A percentile compares a stretch with the other conserved stretches of the same genome.
Conservation (phyloP, 768 basidiomycete species). For the Astraeus odoratus region DNA sequence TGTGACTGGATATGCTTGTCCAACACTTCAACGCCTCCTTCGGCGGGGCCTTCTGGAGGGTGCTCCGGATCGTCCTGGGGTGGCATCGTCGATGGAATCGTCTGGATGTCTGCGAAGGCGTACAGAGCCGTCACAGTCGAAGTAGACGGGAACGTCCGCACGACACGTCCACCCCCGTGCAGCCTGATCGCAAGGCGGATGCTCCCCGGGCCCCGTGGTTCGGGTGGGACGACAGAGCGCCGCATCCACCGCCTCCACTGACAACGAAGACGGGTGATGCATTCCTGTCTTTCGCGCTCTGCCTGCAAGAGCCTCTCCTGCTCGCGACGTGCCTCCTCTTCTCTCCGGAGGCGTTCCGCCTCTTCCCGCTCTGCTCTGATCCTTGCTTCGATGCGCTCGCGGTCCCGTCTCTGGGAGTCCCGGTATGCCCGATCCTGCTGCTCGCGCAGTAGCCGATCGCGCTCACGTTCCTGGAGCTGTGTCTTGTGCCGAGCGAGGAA, state of each 20-base stretch:
- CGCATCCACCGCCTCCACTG: conserved; percentile 59
- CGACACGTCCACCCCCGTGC: conserved; percentile 48
- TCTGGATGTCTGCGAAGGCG: conserved; percentile 61
- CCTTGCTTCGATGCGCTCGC: conserved; percentile 54
- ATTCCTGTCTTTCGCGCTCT: conserved; percentile 31
- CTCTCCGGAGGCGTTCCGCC: conserved; percentile 28
- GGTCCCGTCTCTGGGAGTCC: conserved; percentile 57
- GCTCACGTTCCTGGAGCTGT: conserved; percentile 42
- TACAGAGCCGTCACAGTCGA: conserved; percentile 61
- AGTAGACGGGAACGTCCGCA: conserved; percentile 45
- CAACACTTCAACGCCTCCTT: conserved; percentile 29
- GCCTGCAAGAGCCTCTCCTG: conserved; percentile 31
- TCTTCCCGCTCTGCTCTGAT: conserved; percentile 39
- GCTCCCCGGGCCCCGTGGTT: conserved; percentile 19
- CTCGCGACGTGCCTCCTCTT: conserved; percentile 23
- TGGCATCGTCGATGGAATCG: conserved; percentile 36
- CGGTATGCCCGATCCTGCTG: conserved; percentile 79
- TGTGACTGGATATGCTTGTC: conserved; percentile 31
- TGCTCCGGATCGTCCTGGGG: conserved; percentile 35
- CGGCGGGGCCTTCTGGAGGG: conserved; percentile 32
- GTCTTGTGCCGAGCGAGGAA: conserved; percentile 61
- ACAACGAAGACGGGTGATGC: conserved; percentile 33
- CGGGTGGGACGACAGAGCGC: conserved; percentile 35
- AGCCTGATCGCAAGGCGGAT: conserved; percentile 49
- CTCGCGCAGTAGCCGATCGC: conserved; percentile 58